Base-by-base conservation (phyloP, 2,329 filamentous ascomycete species). In the Endothia cerciana region DNA sequence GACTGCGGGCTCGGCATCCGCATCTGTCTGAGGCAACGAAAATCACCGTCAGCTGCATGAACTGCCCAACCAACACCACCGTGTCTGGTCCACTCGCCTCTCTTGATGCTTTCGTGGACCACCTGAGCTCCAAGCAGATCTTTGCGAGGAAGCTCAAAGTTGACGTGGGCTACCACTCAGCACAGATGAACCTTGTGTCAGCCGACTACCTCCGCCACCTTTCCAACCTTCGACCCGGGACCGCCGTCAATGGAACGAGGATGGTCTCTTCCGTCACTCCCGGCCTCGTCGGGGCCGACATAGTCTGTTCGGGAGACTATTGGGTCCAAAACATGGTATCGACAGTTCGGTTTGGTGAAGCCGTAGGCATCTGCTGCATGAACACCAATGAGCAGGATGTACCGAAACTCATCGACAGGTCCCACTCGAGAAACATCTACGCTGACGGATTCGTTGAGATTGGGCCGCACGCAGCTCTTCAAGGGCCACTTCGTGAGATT, bases 151-250 rank as follows among this genome's bases (percentile, higher is more conserved):
- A 79, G 43, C 77, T 85, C 1, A 77, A 77, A 2, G 80, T 85
- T 6, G 79, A 82, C 15, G 78, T 81, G 17, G 83, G 83, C 0
- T 86, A 86, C 56, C 84, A 86, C 70, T 86, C 84, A 0, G 75
- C 79, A 43, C 82, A 85, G 68, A 85, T 86, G 83, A 78, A 81
- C 62, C 72, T 79, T 0, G 76, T 85, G 33, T 36, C 33, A 5
- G 33, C 33, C 33, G 10, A 36, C 6, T 36, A 36, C 33, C 33
- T 36, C 33, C 6, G 10, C 5, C 33, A 36, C 10, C 33, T 36
- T 36, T 36, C 33, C 33, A 36, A 36, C 10, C 33, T 36, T 36
- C 33, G 33, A 7, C 33, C 33, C 33, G 33, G 33, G 10, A 36
- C 10, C 5, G 6, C 33, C 10, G 33, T 36, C 33, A 10, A 36